Conservation (phyloP, 2,329 filamentous ascomycete genomes). For the Colletotrichum musicola region DNA sequence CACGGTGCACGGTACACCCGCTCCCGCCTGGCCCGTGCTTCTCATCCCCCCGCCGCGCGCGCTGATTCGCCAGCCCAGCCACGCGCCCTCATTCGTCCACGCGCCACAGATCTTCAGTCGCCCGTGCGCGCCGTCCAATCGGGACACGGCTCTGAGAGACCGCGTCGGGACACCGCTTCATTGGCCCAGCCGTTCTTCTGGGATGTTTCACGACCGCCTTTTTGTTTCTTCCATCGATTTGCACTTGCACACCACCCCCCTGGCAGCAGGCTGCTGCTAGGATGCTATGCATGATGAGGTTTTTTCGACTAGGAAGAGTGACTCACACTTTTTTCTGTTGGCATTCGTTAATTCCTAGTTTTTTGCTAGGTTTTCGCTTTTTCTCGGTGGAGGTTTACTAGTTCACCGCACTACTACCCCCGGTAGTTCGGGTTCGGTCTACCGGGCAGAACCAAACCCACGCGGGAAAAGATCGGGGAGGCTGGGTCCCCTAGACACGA, state of each 20-base stretch:
- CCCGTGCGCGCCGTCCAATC: slow-evolving; percentile 27
- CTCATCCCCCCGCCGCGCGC: neutral
- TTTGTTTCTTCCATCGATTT: slow-evolving; percentile 34
- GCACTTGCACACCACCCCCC: neutral
- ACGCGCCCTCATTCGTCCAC: slow-evolving; percentile 10
- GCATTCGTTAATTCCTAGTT: neutral
- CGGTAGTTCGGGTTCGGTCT: slow-evolving; percentile 6
- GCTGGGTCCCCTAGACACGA: slow-evolving; percentile 10
- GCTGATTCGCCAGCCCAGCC: too few species aligned
- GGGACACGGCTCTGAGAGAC: slow-evolving; percentile 8
- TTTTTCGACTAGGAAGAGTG: slow-evolving; percentile 23
- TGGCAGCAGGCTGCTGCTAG: neutral
- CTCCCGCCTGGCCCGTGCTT: neutral
- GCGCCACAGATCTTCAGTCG: slow-evolving; percentile 26
- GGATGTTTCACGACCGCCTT: slow-evolving; percentile 38
- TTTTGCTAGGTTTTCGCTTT: neutral
- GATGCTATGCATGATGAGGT: slow-evolving; percentile 19
- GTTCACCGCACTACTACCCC: neutral
- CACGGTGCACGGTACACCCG: neutral
- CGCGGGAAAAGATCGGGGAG: slow-evolving; percentile 22
- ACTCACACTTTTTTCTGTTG: slow-evolving; percentile 21
- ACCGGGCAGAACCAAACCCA: neutral
- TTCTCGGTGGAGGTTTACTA: neutral
- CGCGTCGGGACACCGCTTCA: slow-evolving; percentile 29
- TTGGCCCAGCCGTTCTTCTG: slow-evolving; percentile 37